A percentile compares a stretch with the other conserved stretches of the same genome.
These are phyloP conservation scores for Alternaria conjuncta DNA, from an alignment of 2,329 filamentous ascomycete species.

Conservation along the genomic window DNA sequence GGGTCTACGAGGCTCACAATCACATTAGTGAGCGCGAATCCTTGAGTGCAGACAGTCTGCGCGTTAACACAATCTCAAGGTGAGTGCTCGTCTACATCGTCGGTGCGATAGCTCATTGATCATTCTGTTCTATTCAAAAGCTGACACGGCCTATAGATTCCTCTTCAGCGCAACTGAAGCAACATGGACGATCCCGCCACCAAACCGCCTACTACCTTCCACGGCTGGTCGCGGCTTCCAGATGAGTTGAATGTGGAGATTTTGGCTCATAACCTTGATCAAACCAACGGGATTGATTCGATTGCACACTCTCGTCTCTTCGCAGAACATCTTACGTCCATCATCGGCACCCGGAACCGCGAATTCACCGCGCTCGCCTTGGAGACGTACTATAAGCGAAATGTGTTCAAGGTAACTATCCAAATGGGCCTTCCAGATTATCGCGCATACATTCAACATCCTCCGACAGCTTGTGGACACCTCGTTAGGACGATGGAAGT, in stretches of 20 bases:
- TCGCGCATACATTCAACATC: too few species aligned
- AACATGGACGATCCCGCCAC: neutral
- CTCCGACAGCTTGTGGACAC: neutral
- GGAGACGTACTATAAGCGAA: neutral
- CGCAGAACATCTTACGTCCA: neutral
- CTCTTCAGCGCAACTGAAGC: neutral
- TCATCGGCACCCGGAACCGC: neutral
- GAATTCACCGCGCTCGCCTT: neutral
- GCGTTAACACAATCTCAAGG: neutral
- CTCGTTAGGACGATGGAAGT: neutral
- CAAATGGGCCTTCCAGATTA: too few species aligned
- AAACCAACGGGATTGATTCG: neutral
- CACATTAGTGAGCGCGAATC: neutral
- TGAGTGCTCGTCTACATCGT: neutral
- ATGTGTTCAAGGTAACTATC: neutral
- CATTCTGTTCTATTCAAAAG: neutral
- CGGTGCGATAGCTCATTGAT: neutral
- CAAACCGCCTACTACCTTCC: neutral
- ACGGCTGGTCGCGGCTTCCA: neutral
- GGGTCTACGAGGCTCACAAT: neutral
- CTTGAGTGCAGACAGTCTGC: neutral
- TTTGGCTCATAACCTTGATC: neutral
- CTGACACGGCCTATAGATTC: neutral
- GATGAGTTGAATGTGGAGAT: neutral
- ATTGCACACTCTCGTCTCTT: neutral